Base-by-base conservation (phyloP, 2,329 filamentous ascomycete species). In the Sclerotiophoma versabilis region DNA sequence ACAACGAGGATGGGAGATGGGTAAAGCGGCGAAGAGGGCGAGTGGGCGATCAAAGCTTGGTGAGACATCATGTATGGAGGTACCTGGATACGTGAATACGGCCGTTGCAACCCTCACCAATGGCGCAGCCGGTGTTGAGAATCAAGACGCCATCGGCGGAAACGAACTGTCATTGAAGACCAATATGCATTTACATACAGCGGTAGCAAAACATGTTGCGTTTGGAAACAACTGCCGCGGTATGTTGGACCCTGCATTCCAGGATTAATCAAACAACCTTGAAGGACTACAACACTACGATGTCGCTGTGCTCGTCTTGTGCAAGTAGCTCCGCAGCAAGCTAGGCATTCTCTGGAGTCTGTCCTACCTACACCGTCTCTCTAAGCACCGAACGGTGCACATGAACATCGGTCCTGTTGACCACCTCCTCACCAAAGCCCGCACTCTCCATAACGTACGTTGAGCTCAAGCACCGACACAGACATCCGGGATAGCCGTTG, bases 401-500 rank as follows among this genome's bases (percentile, higher is more conserved):
- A n/a, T 10, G 17, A 15, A 36, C 12, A 39, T 39, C 36, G 36
- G 36, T 14, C 36, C 36, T 39, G 25, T 27, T 37, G 23, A n/a
- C 4, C 14, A 9, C 25, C 27, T 20, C 14, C 26, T 33, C 22
- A 22, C 2, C 27, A 14, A 22, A 41, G 42, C 36, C 22, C 49
- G 30, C n/a, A 37, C 23, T 36, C 23, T 47, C 19, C 19, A 12
- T n/a, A 14, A 12, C 26, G 25, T 22, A 25, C 27, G 36, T 20
- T 17, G n/a, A 25, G 15, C 36, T 34, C 42, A 51, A 49, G 49
- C 17, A 25, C 39, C 3, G 15, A 44, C 15, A 38, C 19, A 25
- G 44, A 44, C 32, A 54, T 54, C 51, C 44, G 44, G 51, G 33
- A 20, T 27, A 44, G 32, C 51, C 39, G 39, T 47, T 30, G 10